Evolutionary conservation across 129 eudicot species (phyloP), one percentile per base, ranked within the genome.

Genomic region (Sambucus nigra): DNA sequence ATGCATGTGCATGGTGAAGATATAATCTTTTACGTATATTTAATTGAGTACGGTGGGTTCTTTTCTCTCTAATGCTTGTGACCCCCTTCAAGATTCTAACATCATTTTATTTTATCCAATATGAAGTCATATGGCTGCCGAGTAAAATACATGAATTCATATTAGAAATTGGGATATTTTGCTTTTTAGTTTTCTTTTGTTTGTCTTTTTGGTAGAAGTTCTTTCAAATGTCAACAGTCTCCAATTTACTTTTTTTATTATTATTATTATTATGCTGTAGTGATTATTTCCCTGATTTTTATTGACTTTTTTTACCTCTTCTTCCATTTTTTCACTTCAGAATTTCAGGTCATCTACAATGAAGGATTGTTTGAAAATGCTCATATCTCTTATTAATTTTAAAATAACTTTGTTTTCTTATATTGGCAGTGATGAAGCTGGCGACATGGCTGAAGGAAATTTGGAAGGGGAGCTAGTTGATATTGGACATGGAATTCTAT

Each of bases 401-500:
- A 29, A 46, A 14, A 39, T 20, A 53, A 23, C 15, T 8, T 18
- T 48, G 48, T 18, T 51, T 53, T 44, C 42, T 51, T 62, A 38
- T 40, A 32, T 69, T 53, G 33, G 59, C 42, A 69, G 69, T 33
- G 76, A 70, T 20, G 63, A 70, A 33, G 66, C 42, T 27, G 17
- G 64, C 24, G 45, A 72, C 18, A 54, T 57, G 75, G 80, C 46
- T 38, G 84, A 79, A 69, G 72, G 48, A 69, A 29, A 63, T 33
- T 45, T 69, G 49, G 79, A 70, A 45, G 84, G 68, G 52, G 79
- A 74, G 44, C 35, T 73, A 15, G 66, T 77, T 28, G 77, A 64
- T 16, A 53, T 84, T 19, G 89, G 83, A 55, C 66, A 71, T 35
- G 80, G 60, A 69, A 41, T 73, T 38, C 67, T 80, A 14, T 71